These are phyloP conservation scores for Mycena pura DNA, from an alignment of 768 basidiomycete species.

Conservation along the genomic window DNA sequence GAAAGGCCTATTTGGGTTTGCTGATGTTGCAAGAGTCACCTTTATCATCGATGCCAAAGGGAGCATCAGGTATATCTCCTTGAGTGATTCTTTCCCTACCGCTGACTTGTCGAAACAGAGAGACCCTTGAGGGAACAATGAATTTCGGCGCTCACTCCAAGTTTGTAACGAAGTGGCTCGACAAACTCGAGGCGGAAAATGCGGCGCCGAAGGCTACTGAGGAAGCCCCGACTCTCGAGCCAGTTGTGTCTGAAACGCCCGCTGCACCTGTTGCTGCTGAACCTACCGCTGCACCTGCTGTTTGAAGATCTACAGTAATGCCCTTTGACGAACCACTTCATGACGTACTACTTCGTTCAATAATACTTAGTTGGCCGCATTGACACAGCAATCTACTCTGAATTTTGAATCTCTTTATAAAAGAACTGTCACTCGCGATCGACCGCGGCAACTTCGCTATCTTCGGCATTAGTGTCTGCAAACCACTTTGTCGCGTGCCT, in stretches of 20 bases:
- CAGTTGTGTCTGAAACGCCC: background rate
- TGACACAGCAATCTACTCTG: background rate
- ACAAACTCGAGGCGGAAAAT: conserved; percentile 53
- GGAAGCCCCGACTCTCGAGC: conserved; percentile 8
- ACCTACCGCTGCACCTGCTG: background rate
- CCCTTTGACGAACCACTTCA: background rate
- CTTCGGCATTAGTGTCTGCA: background rate
- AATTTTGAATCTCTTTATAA: background rate
- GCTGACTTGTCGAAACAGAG: conserved; percentile 45
- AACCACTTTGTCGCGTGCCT: conserved; percentile 46
- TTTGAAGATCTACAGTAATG: background rate
- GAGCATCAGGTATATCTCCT: conserved; percentile 57
- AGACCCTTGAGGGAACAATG: conserved; percentile 63
- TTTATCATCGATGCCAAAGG: conserved; percentile 80
- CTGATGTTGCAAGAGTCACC: conserved; percentile 66
- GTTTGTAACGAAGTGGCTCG: conserved; percentile 75
- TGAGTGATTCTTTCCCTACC: background rate
- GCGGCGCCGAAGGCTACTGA: no score
- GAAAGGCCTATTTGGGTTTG: conserved; percentile 70
- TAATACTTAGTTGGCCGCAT: background rate
- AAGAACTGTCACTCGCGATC: no score
- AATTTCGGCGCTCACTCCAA: conserved; percentile 71
- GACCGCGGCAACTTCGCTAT: background rate
- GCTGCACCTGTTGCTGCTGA: background rate
- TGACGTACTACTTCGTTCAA: conserved; percentile 14